Percentiles rank a stretch among this genome's conserved stretches.
Conservation (phyloP, 192 early-diverging fungal genomes). For the Globomyces pollinis-pini region DNA sequence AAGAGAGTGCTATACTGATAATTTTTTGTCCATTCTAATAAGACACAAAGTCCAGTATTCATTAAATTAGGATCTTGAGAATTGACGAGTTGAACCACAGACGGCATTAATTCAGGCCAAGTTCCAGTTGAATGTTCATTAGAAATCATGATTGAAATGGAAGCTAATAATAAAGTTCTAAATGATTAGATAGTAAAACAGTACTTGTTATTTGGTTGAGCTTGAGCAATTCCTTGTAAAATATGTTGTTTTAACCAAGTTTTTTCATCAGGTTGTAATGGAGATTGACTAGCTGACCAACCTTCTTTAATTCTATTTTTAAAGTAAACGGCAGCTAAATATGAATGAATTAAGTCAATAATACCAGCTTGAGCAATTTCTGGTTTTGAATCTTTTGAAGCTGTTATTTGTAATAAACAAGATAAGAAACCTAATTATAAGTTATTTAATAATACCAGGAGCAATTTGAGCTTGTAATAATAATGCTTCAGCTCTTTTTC, state of each 20-base stretch:
- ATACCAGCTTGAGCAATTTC: conserved; percentile 34
- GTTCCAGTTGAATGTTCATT: conserved; percentile 64
- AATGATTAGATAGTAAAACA: too few relatives aligned
- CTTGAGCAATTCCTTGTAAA: conserved; percentile 61
- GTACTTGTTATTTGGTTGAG: conserved; percentile 67
- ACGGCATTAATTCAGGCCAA: conserved; percentile 72
- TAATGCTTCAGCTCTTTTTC: conserved; percentile 74
- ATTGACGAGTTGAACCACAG: conserved; percentile 56
- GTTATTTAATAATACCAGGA: neutral
- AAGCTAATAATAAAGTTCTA: conserved; percentile 63
- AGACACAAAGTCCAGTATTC: conserved; percentile 69
- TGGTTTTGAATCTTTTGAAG: conserved; percentile 6
- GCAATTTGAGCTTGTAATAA: conserved; percentile 54
- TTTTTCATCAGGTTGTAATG: conserved; percentile 57
- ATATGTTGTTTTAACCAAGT: conserved; percentile 63
- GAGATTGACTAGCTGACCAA: conserved; percentile 47
- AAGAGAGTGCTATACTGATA: too few relatives aligned
- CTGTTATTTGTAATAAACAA: conserved; percentile 28
- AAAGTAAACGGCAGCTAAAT: conserved; percentile 73
- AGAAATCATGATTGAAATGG: conserved; percentile 65
- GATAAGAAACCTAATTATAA: conserved; percentile 41
- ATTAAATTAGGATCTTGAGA: conserved; percentile 56
- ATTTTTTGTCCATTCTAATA: conserved; percentile 72
- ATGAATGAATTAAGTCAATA: neutral
- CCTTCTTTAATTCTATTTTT: conserved; percentile 72